These are phyloP conservation scores for Ogataea chonburiensis DNA, from an alignment of 805 yeast species.

Conservation along the genomic window DNA sequence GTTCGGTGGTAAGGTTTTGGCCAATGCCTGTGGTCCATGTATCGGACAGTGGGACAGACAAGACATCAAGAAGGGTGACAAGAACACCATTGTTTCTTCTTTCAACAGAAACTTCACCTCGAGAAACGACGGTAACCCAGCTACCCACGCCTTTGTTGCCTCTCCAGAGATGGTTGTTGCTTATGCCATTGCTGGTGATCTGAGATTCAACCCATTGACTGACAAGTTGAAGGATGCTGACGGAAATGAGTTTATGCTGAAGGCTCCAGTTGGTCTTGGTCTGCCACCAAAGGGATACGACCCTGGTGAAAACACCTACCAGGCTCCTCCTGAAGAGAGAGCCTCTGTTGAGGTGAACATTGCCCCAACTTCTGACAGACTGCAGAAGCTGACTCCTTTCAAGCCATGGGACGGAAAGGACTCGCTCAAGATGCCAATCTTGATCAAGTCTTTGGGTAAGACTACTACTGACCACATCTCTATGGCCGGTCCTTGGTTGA, in stretches of 20 bases:
- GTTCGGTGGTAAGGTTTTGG: conserved; percentile 88
- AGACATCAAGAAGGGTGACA: conserved; percentile 61
- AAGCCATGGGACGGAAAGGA: conserved; percentile 97
- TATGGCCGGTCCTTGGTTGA: conserved; percentile 99
- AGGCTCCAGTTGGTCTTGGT: conserved; percentile 81
- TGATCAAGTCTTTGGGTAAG: conserved; percentile 95
- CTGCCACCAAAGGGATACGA: conserved; percentile 72
- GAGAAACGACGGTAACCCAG: conserved; percentile 97
- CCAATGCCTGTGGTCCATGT: conserved; percentile 65
- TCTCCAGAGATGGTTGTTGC: conserved; percentile 98
- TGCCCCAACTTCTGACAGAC: conserved; percentile 91
- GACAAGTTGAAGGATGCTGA: conserved; percentile 72
- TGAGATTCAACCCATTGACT: conserved; percentile 86
- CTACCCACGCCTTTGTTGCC: conserved; percentile 96
- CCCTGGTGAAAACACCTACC: conserved; percentile 78
- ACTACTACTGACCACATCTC: conserved; percentile 99
- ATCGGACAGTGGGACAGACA: conserved; percentile 77
- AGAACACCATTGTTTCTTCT: conserved; percentile 91
- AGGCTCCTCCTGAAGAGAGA: conserved; percentile 94
- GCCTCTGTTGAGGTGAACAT: conserved; percentile 69
- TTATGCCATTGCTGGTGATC: conserved; percentile 91
- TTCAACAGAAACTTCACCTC: conserved; percentile 98
- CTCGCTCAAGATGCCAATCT: conserved; percentile 82
- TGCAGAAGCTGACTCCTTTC: conserved; percentile 92
- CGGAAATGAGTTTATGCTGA: conserved; percentile 75